These are phyloP conservation scores for Cymodocea nodosa DNA, from an alignment of 116 monocot species.

Conservation along the genomic window DNA sequence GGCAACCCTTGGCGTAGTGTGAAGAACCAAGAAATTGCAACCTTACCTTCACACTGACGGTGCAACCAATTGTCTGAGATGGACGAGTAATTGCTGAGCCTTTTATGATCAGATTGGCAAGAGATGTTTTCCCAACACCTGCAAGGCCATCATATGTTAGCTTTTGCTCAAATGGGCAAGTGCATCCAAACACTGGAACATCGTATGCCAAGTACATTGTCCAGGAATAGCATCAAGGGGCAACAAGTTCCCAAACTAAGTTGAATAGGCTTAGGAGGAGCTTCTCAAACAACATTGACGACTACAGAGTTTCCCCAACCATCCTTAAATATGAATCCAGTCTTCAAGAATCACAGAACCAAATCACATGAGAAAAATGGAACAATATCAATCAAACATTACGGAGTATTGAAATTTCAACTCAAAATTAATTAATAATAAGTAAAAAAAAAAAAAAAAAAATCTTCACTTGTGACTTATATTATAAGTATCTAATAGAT, in stretches of 20 bases:
- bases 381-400: no score
- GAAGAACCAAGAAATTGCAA: conserved; percentile 1
- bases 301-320: not conserved
- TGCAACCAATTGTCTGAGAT: conserved; percentile 82
- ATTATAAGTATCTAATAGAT: no score
- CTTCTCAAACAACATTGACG: no score
- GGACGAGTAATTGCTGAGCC: conserved; percentile 59
- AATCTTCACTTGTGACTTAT: no score
- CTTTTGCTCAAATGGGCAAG: not conserved
- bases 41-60: conserved; percentile 70
- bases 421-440: no score
- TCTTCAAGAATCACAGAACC: not conserved
- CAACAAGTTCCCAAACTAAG: not conserved
- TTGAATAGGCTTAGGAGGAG: not conserved
- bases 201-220: not conserved
- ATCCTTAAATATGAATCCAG: not conserved
- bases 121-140: conserved; percentile 97
- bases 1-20: not conserved
- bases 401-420: no score
- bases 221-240: not conserved
- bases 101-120: conserved; percentile 75
- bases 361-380: not conserved
- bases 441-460: no score
- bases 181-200: not conserved
- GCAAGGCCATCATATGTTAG: not conserved